Conservation (phyloP, 2,329 filamentous ascomycete genomes). For the Aspergillus proliferans region DNA sequence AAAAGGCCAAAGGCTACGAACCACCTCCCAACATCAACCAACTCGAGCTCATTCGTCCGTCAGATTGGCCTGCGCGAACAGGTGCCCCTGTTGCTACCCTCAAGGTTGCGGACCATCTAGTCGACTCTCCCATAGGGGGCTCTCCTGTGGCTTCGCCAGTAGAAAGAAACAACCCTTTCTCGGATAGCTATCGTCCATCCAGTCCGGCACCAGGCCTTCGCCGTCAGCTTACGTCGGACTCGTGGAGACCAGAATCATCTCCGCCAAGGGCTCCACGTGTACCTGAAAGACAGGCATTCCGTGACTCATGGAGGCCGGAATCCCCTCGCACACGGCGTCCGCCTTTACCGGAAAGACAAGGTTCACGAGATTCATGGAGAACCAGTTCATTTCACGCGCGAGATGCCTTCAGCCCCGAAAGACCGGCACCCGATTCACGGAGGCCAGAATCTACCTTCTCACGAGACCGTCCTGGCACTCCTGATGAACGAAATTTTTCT, state of each 20-base stretch:
- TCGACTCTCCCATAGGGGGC: not conserved
- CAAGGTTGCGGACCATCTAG: not conserved
- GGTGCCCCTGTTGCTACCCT: not conserved
- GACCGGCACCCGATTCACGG: not conserved
- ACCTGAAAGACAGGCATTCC: not conserved
- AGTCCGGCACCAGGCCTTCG: not conserved
- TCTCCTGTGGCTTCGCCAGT: not conserved
- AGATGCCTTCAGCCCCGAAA: not conserved
- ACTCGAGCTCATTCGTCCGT: slow-evolving; percentile 31
- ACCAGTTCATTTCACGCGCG: not conserved
- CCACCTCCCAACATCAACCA: slow-evolving; percentile 30
- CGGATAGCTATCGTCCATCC: not conserved
- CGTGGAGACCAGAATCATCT: not conserved
- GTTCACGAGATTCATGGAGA: not conserved
- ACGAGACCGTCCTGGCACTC: not conserved
- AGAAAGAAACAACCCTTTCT: not conserved
- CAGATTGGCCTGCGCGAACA: slow-evolving; percentile 21
- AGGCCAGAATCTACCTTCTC: not conserved
- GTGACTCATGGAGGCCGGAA: not conserved
- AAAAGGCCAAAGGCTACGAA: slow-evolving; percentile 29
- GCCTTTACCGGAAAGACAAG: not conserved
- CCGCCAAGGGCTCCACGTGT: not conserved
- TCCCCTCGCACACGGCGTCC: not conserved
- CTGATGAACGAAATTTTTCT: not conserved
- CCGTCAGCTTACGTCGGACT: not conserved